phyloP scores from a whole-genome alignment of 2,329 filamentous ascomycete genomes.

The Fusarium sterilihyphosum region DNA sequence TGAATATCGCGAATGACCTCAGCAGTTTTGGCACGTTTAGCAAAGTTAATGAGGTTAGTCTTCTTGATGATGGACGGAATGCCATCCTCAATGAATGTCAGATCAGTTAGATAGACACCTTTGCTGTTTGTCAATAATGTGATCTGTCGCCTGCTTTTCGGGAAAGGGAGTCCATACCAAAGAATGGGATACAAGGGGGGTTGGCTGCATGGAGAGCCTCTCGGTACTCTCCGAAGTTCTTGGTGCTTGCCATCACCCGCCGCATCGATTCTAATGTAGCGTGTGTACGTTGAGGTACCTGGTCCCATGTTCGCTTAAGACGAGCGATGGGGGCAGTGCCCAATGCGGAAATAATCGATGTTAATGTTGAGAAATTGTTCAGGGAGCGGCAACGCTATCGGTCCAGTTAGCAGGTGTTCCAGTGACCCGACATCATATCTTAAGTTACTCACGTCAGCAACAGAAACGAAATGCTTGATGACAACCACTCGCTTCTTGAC shows the following conservation, averaged over 20 bases:
- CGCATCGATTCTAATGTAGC: conserved; percentile 89
- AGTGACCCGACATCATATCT: neutral
- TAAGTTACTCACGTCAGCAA: conserved; percentile 81
- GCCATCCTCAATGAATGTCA: conserved; percentile 98
- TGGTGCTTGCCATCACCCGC: conserved; percentile 93
- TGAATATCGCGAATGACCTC: conserved; percentile 99
- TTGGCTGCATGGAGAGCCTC: conserved; percentile 92
- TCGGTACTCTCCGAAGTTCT: conserved; percentile 97
- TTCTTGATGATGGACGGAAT: conserved; percentile 97
- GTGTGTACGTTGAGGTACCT: conserved; percentile 87
- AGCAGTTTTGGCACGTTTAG: conserved; percentile 96
- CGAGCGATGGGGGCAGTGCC: conserved; percentile 95
- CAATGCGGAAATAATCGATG: conserved; percentile 95
- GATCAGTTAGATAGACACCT: conserved; percentile 96
- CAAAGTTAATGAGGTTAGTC: conserved; percentile 97
- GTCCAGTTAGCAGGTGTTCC: conserved; percentile 21
- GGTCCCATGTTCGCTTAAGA: conserved; percentile 91
- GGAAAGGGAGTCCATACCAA: conserved; percentile 68
- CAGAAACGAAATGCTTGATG: conserved; percentile 97
- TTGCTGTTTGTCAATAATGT: conserved; percentile 10
- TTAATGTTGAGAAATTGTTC: conserved; percentile 98
- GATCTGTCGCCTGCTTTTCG: neutral
- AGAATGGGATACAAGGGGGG: conserved; percentile 97
- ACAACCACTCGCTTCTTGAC: conserved; percentile 96
- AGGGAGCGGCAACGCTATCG: conserved; percentile 86